Evolutionary conservation across 805 yeast genomes (phyloP).

Genomic region (Starmera dryadoides): DNA sequence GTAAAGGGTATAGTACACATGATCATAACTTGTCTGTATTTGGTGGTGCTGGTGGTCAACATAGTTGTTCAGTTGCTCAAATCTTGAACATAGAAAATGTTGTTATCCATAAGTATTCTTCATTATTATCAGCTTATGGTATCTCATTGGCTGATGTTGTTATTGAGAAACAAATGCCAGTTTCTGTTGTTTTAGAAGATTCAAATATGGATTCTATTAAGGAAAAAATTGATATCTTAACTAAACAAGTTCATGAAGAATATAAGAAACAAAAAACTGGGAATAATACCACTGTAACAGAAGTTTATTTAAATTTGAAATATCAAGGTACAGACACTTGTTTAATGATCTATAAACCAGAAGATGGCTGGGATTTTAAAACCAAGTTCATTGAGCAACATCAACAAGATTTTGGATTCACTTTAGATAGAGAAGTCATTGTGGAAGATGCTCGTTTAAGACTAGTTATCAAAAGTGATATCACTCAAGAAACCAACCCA

Average conservation of each 20-base stretch:
- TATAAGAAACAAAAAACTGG: slow-evolving; percentile 18
- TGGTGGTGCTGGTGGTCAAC: slow-evolving; percentile 47
- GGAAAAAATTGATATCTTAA: not conserved
- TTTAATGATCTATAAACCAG: slow-evolving; percentile 23
- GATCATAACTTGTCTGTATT: slow-evolving; percentile 38
- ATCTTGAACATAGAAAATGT: slow-evolving; percentile 33
- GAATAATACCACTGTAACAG: slow-evolving; percentile 15
- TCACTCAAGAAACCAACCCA: slow-evolving; percentile 5
- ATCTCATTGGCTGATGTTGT: slow-evolving; percentile 33
- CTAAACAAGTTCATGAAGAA: not conserved
- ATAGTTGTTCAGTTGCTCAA: slow-evolving; percentile 35
- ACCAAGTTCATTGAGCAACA: slow-evolving; percentile 22
- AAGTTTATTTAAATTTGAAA: slow-evolving; percentile 33
- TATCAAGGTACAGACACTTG: slow-evolving; percentile 42
- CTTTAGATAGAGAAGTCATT: slow-evolving; percentile 25
- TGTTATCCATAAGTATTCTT: slow-evolving; percentile 38
- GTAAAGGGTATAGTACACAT: slow-evolving; percentile 35
- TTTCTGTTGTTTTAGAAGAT: slow-evolving; percentile 19
- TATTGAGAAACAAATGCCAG: slow-evolving; percentile 20
- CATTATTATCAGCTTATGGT: slow-evolving; percentile 41
- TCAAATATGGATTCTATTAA: slow-evolving; percentile 8
- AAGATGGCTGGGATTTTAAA: slow-evolving; percentile 16
- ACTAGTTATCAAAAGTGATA: slow-evolving; percentile 1
- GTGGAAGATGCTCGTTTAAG: slow-evolving; percentile 28
- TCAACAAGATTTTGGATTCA: slow-evolving; percentile 29